Percentiles rank a stretch among this genome's conserved stretches.
Conservation (phyloP, 768 basidiomycete genomes). For the Mycena pura region DNA sequence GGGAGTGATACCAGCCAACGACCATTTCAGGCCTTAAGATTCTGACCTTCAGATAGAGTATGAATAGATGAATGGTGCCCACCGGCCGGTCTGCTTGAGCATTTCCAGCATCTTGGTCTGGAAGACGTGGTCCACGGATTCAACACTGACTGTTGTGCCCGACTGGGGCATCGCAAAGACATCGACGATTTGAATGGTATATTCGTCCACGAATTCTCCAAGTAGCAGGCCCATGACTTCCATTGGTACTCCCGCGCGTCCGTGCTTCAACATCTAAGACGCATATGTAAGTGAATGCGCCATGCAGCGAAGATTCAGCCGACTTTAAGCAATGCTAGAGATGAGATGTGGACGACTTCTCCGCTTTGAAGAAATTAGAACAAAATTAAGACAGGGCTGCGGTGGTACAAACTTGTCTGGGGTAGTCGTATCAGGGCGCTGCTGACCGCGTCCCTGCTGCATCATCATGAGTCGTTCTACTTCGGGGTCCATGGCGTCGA, state of each 20-base stretch:
- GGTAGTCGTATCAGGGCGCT: conserved; percentile 55
- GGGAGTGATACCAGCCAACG: conserved; percentile 99
- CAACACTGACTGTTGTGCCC: conserved; percentile 96
- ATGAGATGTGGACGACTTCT: conserved; percentile 97
- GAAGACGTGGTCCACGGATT: conserved; percentile 98
- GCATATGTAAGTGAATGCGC: conserved; percentile 8
- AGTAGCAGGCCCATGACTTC: conserved; percentile 99
- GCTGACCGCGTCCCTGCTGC: conserved; percentile 51
- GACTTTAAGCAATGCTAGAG: conserved; percentile 95
- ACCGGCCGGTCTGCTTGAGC: conserved; percentile 99
- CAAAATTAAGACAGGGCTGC: conserved; percentile 8
- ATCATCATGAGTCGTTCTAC: conserved; percentile 57
- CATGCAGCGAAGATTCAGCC: conserved; percentile 19
- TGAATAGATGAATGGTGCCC: conserved; percentile 37
- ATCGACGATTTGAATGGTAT: conserved; percentile 92
- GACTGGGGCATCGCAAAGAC: conserved; percentile 99
- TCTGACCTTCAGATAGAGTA: conserved; percentile 11
- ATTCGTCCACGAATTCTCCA: conserved; percentile 98
- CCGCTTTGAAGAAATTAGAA: conserved; percentile 57
- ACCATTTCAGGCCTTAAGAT: conserved; percentile 87
- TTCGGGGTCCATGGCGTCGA: conserved; percentile 53
- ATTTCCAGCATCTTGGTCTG: conserved; percentile 98
- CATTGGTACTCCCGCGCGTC: conserved; percentile 98
- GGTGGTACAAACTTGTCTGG: conserved; percentile 74
- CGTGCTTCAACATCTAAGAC: conserved; percentile 96